Evolutionary conservation across 345 rosid genomes (phyloP).

Genomic region (Eucalyptus lansdowneana): DNA sequence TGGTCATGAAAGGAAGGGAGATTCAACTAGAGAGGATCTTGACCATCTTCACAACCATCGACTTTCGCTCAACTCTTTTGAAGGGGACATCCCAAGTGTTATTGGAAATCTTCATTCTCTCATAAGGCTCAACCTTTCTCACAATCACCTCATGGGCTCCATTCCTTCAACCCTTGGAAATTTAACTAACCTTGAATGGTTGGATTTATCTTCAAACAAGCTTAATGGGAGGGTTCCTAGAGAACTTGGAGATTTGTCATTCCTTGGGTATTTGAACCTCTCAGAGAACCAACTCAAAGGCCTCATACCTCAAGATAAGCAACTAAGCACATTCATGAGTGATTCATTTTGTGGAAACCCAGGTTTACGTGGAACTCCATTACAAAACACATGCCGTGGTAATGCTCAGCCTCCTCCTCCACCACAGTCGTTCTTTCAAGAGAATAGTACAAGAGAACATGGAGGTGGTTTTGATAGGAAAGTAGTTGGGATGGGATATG

Average conservation of each 20-base stretch:
- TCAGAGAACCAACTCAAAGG: not conserved
- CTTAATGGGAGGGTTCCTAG: not conserved
- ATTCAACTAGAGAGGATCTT: not conserved
- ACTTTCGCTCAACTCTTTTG: not conserved
- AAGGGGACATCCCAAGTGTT: not conserved
- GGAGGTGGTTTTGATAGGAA: not conserved
- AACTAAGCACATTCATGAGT: not conserved
- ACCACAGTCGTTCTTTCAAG: not conserved
- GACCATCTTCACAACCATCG: accelerated
- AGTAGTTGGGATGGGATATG: not conserved
- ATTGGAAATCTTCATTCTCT: not conserved
- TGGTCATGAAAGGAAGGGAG: accelerated
- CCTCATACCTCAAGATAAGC: not conserved
- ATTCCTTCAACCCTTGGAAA: not conserved
- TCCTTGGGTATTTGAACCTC: not conserved
- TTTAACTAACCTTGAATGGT: not conserved
- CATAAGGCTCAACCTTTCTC: not conserved
- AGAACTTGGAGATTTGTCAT: not conserved
- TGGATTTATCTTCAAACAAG: not conserved
- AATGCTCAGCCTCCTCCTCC: not conserved
- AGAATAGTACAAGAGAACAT: not conserved
- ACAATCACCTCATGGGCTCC: not conserved
- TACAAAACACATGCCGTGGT: not conserved
- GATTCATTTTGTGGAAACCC: not conserved
- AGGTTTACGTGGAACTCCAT: not conserved